Conservation (phyloP, 1,284 basidiomycete genomes). For the Lentinus polychrous region DNA sequence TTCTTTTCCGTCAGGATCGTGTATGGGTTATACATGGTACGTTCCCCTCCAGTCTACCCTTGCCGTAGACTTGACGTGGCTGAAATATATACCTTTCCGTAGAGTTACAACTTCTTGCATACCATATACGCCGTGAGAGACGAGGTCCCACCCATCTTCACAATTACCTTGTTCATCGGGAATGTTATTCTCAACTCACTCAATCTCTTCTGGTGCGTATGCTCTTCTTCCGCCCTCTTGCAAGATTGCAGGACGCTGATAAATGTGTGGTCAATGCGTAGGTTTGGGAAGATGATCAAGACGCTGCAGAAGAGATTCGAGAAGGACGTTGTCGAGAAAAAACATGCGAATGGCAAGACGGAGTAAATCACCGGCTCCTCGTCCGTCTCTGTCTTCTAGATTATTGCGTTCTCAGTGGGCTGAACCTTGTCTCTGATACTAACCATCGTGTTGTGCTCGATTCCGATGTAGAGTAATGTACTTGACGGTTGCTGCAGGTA, state of each 20-base stretch:
- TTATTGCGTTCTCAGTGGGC: too few species aligned
- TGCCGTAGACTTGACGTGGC: not conserved
- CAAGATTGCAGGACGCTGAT: too few species aligned
- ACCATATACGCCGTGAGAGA: conserved; percentile 44
- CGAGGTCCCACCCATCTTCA: conserved; percentile 40
- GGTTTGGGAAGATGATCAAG: conserved; percentile 64
- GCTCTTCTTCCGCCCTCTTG: not conserved
- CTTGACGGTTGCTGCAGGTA: too few species aligned
- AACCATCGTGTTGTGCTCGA: too few species aligned
- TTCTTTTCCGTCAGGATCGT: conserved; percentile 61
- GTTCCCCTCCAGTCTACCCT: conserved; percentile 16
- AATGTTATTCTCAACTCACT: conserved; percentile 58
- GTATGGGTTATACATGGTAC: conserved; percentile 58
- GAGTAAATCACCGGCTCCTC: too few species aligned
- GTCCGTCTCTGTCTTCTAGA: too few species aligned
- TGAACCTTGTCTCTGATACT: too few species aligned
- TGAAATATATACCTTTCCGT: not conserved
- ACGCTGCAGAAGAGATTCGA: conserved; percentile 51
- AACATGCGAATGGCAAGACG: not conserved
- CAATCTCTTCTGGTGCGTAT: conserved; percentile 64
- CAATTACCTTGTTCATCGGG: conserved; percentile 43
- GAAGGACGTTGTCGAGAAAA: conserved; percentile 6
- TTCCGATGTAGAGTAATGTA: too few species aligned
- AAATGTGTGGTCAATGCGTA: conserved; percentile 24
- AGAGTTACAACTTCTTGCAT: conserved; percentile 59